Conservation (phyloP, 306 rosid genomes). For the Rosa multiflora region DNA sequence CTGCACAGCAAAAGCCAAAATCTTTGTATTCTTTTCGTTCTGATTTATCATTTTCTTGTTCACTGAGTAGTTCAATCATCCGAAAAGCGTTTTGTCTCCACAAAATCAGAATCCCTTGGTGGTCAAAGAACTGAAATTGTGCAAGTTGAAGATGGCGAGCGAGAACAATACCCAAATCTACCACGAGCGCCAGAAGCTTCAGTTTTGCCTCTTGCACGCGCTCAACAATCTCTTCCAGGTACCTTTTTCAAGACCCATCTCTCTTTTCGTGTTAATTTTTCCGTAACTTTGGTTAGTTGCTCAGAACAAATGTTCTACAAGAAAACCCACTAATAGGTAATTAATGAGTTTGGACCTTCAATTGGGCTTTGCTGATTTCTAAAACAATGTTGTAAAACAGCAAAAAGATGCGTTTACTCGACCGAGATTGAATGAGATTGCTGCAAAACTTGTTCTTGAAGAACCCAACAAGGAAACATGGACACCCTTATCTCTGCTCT, state of each 20-base stretch:
- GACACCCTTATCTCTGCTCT: constrained; percentile 59
- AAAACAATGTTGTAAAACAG: constrained; percentile 38
- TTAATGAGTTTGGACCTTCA: background rate
- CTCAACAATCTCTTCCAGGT: constrained; percentile 97
- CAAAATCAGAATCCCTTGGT: background rate
- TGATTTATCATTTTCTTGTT: background rate
- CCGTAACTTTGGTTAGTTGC: constrained; percentile 1
- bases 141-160: constrained; percentile 43
- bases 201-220: constrained; percentile 79
- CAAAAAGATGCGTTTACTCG: constrained; percentile 62
- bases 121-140: background rate
- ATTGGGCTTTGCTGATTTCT: background rate
- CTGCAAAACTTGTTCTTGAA: constrained; percentile 57
- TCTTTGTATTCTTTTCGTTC: background rate
- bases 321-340: background rate
- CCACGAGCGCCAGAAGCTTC: constrained; percentile 82
- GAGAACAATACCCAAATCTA: constrained; percentile 44
- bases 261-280: constrained; percentile 6
- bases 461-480: constrained; percentile 55
- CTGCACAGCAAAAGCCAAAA: background rate
- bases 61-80: background rate
- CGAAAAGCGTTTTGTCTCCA: background rate
- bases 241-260: constrained; percentile 1
- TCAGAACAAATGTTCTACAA: background rate
- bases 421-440: constrained; percentile 59